These are phyloP conservation scores for Actinidia arguta DNA, from an alignment of 179 eudicot species.

Conservation along the genomic window DNA sequence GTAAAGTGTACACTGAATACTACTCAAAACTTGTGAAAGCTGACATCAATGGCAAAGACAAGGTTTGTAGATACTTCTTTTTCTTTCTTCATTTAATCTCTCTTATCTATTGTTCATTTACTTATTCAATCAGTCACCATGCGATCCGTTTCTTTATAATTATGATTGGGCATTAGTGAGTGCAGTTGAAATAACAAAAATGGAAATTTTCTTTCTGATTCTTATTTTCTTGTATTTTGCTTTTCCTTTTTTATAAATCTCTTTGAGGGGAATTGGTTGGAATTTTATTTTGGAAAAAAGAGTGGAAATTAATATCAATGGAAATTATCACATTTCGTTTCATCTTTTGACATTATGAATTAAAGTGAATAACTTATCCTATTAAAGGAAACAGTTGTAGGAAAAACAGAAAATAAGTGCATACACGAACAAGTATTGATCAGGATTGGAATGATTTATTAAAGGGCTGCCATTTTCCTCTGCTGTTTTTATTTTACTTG, in stretches of 20 bases:
- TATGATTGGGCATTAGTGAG: not conserved
- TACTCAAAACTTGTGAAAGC: constrained; percentile 96
- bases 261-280: not conserved
- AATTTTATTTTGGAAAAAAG: not conserved
- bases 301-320: not conserved
- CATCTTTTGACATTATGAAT: not conserved
- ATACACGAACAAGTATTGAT: not conserved
- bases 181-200: not conserved
- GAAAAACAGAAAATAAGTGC: not conserved
- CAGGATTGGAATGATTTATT: not conserved
- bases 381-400: not conserved
- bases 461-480: not conserved
- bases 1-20: constrained; percentile 81
- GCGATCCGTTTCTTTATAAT: not conserved
- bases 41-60: constrained; percentile 93
- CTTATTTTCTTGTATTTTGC: not conserved
- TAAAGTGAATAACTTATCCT: not conserved
- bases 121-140: not conserved
- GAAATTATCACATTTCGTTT: not conserved
- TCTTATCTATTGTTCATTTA: constrained; percentile 6
- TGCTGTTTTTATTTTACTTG: not conserved
- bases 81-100: not conserved
- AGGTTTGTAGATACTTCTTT: constrained; percentile 48
- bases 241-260: not conserved
- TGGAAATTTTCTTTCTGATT: not conserved